phyloP scores from a whole-genome alignment of 805 yeast genomes.

The Wickerhamiella nectarea region DNA sequence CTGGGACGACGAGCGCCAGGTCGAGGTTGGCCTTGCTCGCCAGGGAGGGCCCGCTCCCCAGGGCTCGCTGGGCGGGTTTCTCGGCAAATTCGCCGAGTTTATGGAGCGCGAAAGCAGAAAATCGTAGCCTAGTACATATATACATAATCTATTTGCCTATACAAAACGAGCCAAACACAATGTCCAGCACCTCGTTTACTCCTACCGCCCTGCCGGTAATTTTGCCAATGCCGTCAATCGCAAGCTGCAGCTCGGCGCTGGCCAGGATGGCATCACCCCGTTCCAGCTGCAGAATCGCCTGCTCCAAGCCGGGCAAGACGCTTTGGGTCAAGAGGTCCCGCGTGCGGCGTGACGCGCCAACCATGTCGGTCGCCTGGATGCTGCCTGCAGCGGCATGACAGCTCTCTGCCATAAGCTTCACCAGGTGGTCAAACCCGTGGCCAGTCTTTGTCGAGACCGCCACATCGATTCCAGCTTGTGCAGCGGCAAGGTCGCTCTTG shows the following conservation, averaged over 20 bases:
- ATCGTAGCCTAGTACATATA: background rate
- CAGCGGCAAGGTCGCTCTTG: constrained; percentile 23
- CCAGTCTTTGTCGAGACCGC: constrained; percentile 47
- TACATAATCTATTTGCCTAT: constrained; percentile 55
- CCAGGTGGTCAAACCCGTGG: constrained; percentile 41
- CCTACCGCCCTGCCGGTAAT: constrained; percentile 85
- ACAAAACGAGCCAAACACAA: constrained; percentile 83
- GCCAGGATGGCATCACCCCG: constrained; percentile 63
- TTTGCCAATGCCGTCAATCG: constrained; percentile 80
- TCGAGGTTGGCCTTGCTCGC: constrained; percentile 24
- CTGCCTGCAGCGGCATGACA: constrained; percentile 37
- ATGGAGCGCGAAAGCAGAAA: constrained; percentile 22
- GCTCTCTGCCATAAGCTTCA: constrained; percentile 29
- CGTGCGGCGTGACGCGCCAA: constrained; percentile 60
- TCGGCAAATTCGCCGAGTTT: constrained; percentile 29
- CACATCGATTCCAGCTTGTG: constrained; percentile 12
- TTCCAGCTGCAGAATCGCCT: constrained; percentile 18
- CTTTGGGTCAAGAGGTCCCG: constrained; percentile 64
- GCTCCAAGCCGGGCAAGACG: constrained; percentile 60
- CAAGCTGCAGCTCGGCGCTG: constrained; percentile 54
- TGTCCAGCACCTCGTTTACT: constrained; percentile 79
- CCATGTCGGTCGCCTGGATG: constrained; percentile 34
- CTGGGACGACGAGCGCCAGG: constrained; percentile 59
- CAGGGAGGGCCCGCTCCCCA: constrained; percentile 2
- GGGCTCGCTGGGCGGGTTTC: constrained; percentile 22